Percentiles rank a stretch among this genome's conserved stretches.
Conservation (phyloP, 169 alveolate species). For the Plasmodium blacklocki region DNA sequence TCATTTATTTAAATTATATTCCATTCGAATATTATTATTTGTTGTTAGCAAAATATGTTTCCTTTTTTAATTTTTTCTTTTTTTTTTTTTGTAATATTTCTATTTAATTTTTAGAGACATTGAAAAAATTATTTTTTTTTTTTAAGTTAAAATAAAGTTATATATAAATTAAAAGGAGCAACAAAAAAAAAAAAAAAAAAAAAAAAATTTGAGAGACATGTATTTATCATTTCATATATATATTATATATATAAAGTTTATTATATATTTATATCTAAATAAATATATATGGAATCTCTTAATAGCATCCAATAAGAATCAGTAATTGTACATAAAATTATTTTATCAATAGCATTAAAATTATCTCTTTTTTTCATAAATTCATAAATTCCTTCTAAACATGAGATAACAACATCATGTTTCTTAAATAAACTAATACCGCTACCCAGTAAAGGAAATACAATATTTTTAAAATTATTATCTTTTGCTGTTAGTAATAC, state of each 20-base stretch:
- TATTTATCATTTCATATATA: too few species aligned
- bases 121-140: too few species aligned
- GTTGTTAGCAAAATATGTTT: too few species aligned
- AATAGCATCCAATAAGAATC: constrained; percentile 74
- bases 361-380: constrained; percentile 51
- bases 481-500: constrained; percentile 46
- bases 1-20: too few species aligned
- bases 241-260: not conserved
- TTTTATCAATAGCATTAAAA: constrained; percentile 65
- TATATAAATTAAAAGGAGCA: too few species aligned
- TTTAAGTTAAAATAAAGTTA: too few species aligned
- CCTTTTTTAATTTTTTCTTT: too few species aligned
- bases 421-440: constrained; percentile 74
- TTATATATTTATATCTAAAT: constrained; percentile 20
- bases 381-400: constrained; percentile 75
- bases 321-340: constrained; percentile 44
- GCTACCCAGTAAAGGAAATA: constrained; percentile 75
- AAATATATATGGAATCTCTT: constrained; percentile 57
- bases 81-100: too few species aligned
- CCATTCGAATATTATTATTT: too few species aligned
- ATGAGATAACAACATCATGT: constrained; percentile 69
- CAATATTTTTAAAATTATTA: constrained; percentile 49
- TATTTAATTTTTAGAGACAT: too few species aligned
- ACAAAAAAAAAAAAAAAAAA: too few species aligned
- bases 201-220: too few species aligned